These are phyloP conservation scores for Pseudogymnoascus destructans DNA, from an alignment of 2,329 filamentous ascomycete genomes.

Conservation along the genomic window DNA sequence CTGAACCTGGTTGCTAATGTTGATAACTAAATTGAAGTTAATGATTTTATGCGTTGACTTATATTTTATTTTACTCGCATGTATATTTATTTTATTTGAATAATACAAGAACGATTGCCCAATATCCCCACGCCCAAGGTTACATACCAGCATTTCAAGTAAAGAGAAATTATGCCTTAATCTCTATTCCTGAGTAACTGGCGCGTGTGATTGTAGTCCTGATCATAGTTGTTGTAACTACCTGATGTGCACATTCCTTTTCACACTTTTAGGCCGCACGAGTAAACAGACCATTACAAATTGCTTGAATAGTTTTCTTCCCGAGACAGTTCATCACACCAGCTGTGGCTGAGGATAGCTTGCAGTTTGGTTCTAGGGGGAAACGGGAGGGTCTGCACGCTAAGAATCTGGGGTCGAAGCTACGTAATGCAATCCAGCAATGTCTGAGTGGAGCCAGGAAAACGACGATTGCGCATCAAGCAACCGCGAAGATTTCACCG, in stretches of 20 bases:
- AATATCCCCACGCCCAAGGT: neutral
- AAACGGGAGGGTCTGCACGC: neutral
- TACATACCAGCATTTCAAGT: neutral
- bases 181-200: neutral
- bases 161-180: neutral
- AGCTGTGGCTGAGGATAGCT: neutral
- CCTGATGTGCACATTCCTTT: neutral
- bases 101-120: neutral
- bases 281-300: neutral
- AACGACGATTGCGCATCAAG: neutral
- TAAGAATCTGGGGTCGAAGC: conserved; percentile 7
- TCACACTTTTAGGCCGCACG: neutral
- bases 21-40: neutral
- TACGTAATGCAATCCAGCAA: neutral
- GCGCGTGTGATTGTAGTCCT: neutral
- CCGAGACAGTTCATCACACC: neutral
- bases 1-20: neutral
- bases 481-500: neutral
- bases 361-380: neutral
- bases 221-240: neutral
- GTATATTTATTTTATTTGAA: neutral
- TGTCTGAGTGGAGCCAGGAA: neutral
- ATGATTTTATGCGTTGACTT: neutral
- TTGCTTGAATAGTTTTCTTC: neutral
- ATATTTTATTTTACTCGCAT: neutral